Evolutionary conservation across 1,284 basidiomycete genomes (phyloP).

Genomic region (Trichosporon inkin): DNA sequence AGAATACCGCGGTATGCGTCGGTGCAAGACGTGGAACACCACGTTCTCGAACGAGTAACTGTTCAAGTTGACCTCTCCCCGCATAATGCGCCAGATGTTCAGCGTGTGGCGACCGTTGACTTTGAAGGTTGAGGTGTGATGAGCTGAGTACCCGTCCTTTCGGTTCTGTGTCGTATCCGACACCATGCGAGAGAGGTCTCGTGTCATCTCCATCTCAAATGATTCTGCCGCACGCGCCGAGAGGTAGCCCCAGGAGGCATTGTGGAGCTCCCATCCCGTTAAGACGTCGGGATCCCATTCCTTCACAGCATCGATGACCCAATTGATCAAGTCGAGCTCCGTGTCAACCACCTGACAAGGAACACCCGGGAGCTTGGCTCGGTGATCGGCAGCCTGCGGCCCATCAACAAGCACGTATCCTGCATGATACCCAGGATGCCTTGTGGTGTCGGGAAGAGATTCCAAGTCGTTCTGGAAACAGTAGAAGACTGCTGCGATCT

Average conservation of each 20-base stretch:
- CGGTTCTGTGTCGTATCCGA: slow-evolving; percentile 48
- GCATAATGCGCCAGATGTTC: slow-evolving; percentile 89
- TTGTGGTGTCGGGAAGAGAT: slow-evolving; percentile 49
- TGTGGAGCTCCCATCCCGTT: slow-evolving; percentile 87
- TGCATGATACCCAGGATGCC: slow-evolving; percentile 50
- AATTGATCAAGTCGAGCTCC: slow-evolving; percentile 81
- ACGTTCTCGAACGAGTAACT: slow-evolving; percentile 89
- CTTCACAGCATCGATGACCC: slow-evolving; percentile 68
- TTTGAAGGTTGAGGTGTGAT: slow-evolving; percentile 75
- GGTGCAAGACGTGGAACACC: slow-evolving; percentile 69
- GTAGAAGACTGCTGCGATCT: slow-evolving; percentile 68
- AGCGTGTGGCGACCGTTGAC: slow-evolving; percentile 84
- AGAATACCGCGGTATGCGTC: slow-evolving; percentile 75
- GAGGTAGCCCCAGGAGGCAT: slow-evolving; percentile 85
- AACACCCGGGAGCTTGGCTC: slow-evolving; percentile 48
- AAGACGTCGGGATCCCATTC: slow-evolving; percentile 87
- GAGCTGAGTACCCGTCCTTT: slow-evolving; percentile 67
- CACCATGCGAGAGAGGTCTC: slow-evolving; percentile 67
- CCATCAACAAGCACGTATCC: slow-evolving; percentile 61
- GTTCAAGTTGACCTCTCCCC: slow-evolving; percentile 72
- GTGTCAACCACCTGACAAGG: slow-evolving; percentile 59
- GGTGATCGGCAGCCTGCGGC: slow-evolving; percentile 27
- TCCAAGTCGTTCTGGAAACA: slow-evolving; percentile 61
- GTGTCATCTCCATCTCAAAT: slow-evolving; percentile 49
- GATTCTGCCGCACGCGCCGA: slow-evolving; percentile 54